Conservation (phyloP, 306 rosid genomes). For the Begonia fuchsioides region DNA sequence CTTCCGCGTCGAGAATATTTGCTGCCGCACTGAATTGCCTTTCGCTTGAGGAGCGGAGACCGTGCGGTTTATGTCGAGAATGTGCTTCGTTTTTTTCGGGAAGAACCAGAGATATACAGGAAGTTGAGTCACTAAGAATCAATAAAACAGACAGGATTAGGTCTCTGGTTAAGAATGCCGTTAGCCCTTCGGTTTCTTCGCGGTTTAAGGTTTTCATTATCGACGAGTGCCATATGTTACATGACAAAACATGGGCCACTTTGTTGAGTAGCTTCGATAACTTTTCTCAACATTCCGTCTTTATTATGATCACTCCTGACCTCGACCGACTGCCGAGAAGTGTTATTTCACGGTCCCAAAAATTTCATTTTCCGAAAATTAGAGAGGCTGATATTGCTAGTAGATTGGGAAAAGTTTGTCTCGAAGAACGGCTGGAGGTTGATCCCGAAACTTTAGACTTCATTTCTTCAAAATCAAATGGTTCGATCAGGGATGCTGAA, state of each 20-base stretch:
- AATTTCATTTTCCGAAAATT: slow-evolving; percentile 58
- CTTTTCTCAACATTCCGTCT: slow-evolving; percentile 48
- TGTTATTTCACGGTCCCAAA: slow-evolving; percentile 59
- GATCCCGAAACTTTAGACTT: slow-evolving; percentile 62
- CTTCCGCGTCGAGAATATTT: slow-evolving; percentile 66
- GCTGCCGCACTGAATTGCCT: slow-evolving; percentile 80
- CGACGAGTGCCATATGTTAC: slow-evolving; percentile 74
- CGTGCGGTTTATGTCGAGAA: slow-evolving; percentile 65
- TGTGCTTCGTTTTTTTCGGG: slow-evolving; percentile 59
- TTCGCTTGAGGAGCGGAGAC: slow-evolving; percentile 35
- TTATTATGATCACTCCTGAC: slow-evolving; percentile 74
- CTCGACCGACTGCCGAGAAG: slow-evolving; percentile 49
- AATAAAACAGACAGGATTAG: slow-evolving; percentile 49
- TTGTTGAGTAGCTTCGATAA: slow-evolving; percentile 46
- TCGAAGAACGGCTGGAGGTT: slow-evolving; percentile 47
- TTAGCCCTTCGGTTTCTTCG: slow-evolving; percentile 39
- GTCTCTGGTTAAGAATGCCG: slow-evolving; percentile 48
- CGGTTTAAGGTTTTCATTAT: slow-evolving; percentile 67
- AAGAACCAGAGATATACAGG: slow-evolving; percentile 52
- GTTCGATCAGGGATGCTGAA: slow-evolving; percentile 93
- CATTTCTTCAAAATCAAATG: slow-evolving; percentile 55
- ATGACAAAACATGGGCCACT: slow-evolving; percentile 49
- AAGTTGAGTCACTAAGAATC: slow-evolving; percentile 58
- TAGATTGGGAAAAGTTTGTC: slow-evolving; percentile 43
- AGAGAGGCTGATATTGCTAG: slow-evolving; percentile 51